These are phyloP conservation scores for Fusarium annulatum DNA, from an alignment of 2,329 filamentous ascomycete species.

Conservation along the genomic window DNA sequence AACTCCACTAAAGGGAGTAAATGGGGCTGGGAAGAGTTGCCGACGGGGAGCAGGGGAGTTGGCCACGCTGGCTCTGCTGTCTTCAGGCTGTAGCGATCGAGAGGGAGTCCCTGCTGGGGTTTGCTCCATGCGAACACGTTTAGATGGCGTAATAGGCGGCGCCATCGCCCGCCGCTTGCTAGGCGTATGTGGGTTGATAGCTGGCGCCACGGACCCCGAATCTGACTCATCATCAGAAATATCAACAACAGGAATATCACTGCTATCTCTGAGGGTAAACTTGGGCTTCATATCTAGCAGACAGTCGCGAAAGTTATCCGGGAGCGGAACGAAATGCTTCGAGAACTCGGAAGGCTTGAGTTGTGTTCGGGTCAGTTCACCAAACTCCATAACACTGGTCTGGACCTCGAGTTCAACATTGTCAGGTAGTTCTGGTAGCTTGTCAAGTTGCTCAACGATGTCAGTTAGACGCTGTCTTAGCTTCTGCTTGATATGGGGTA, in stretches of 20 bases:
- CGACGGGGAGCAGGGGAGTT: conserved; percentile 24
- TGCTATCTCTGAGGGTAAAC: conserved; percentile 55
- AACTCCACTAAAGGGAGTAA: conserved; percentile 53
- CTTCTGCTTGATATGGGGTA: conserved; percentile 67
- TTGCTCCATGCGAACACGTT: conserved; percentile 45
- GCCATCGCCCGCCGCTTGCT: conserved; percentile 47
- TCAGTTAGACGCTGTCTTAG: conserved; percentile 59
- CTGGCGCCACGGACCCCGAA: conserved; percentile 40
- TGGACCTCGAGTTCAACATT: conserved; percentile 76
- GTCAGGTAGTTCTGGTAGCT: conserved; percentile 73
- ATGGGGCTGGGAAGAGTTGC: conserved; percentile 49
- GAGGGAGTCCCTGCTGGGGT: conserved; percentile 11
- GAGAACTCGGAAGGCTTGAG: conserved; percentile 57
- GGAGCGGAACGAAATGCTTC: conserved; percentile 58
- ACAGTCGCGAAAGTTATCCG: conserved; percentile 62
- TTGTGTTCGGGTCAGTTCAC: conserved; percentile 62
- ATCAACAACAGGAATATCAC: conserved; percentile 51
- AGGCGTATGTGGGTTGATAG: conserved; percentile 39
- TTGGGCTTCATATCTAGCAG: conserved; percentile 60
- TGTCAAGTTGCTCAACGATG: conserved; percentile 65
- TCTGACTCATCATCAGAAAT: conserved; percentile 56
- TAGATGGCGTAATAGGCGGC: conserved; percentile 49
- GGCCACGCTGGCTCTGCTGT: conserved; percentile 45
- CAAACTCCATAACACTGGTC: conserved; percentile 68
- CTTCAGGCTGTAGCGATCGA: conserved; percentile 53